Evolutionary conservation across 2,329 filamentous ascomycete species (phyloP), one percentile per base, ranked within the genome.

Genomic region (Emmonsiellopsis sp.): DNA sequence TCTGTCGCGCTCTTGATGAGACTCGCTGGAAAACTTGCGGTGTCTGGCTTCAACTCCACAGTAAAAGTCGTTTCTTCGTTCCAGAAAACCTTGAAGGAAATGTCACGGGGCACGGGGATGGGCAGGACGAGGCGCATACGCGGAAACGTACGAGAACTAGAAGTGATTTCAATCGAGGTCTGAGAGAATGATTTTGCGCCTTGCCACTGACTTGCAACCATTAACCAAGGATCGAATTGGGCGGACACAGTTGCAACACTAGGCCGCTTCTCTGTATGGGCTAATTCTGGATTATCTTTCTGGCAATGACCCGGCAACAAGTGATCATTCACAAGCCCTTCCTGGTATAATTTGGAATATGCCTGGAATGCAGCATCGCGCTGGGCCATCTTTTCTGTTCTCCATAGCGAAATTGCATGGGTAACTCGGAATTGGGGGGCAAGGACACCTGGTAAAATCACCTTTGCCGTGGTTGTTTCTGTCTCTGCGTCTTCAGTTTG

Each of bases 311-410:
- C 53, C 2, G 92, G 92, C 41, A 95, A 74, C 0, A 96, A 70
- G 61, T 95, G 78, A 11, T 94, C 81, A 57, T 88, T 90, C 1
- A 97, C 69, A 5, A 96, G 73, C 0, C 86, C 85, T 30, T 80
- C 84, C 7, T 79, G 61, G 63, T 92, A 83, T 0, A 97, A 74
- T 5, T 75, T 76, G 20, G 80, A 70, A 63, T 91, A 95, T 1
- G 90, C 87, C 62, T 88, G 81, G 57, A 95, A 93, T 0, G 89
- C 86, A 1, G 86, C 89, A 67, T 96, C 92, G 63, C 86, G 89
- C 59, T 76, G 83, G 0, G 90, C 89, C 59, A 82, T 83, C 54
- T 76, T 80, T 62, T 93, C 85, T 0, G 83, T 87, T 9, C 60
- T 68, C 90, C 90, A 96, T n/a, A 66, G 57, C 37, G 65, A 57